phyloP scores from a whole-genome alignment of 176 grass and related monocot genomes.

The Hyparrhenia diplandra region DNA sequence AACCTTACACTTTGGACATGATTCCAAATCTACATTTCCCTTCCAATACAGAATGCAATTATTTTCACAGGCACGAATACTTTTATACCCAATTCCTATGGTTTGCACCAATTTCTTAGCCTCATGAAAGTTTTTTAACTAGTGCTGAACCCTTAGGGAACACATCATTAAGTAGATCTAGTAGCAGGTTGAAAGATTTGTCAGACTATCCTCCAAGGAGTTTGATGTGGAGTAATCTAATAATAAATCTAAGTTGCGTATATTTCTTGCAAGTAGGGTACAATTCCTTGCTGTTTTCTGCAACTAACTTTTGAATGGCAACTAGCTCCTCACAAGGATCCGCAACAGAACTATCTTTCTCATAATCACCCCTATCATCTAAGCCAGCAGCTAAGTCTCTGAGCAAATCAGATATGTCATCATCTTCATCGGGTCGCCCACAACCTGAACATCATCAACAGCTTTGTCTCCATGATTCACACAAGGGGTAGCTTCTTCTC shows the following conservation, averaged over 20 bases:
- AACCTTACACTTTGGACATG: not conserved
- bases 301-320: not conserved
- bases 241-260: no score
- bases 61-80: no score
- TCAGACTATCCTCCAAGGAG: no score
- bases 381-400: not conserved
- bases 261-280: not conserved
- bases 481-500: not conserved
- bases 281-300: not conserved
- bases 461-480: not conserved
- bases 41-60: no score
- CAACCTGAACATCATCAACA: not conserved
- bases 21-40: not conserved
- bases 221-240: no score
- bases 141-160: no score
- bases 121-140: no score
- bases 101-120: no score
- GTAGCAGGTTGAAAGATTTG: no score
- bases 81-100: no score
- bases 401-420: not conserved
- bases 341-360: not conserved
- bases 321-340: not conserved
- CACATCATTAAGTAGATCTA: no score
- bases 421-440: not conserved
- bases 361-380: not conserved